Evolutionary conservation across 2,329 filamentous ascomycete species (phyloP).

Genomic region (Phialocephala sp.): DNA sequence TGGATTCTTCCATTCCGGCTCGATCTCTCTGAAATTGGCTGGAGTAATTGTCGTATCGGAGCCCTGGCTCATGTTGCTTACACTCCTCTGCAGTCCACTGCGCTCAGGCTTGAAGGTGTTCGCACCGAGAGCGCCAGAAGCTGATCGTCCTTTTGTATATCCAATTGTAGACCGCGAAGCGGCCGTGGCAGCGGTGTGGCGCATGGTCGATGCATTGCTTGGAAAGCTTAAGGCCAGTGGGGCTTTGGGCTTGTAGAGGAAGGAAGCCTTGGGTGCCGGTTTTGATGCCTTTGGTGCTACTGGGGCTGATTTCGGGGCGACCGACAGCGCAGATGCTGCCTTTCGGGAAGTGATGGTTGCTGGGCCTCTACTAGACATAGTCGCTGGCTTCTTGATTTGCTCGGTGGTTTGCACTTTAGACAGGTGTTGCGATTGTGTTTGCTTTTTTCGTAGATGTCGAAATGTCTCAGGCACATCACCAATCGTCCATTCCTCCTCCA

Average conservation of each 20-base stretch:
- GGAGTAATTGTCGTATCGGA: slow-evolving; percentile 57
- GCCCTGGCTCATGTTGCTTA: slow-evolving; percentile 45
- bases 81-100: slow-evolving; percentile 34
- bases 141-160: slow-evolving; percentile 76
- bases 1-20: slow-evolving; percentile 49
- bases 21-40: slow-evolving; percentile 46
- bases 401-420: slow-evolving; percentile 18
- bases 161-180: slow-evolving; percentile 83
- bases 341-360: slow-evolving; percentile 60
- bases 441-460: slow-evolving; percentile 40
- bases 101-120: slow-evolving; percentile 25
- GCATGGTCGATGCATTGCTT: slow-evolving; percentile 56
- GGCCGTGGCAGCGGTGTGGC: slow-evolving; percentile 65
- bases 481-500: slow-evolving; percentile 67
- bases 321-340: slow-evolving; percentile 59
- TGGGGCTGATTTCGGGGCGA: slow-evolving; percentile 42
- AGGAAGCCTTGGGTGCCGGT: slow-evolving; percentile 42
- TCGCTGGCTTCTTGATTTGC: slow-evolving; percentile 33
- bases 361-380: slow-evolving; percentile 44
- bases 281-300: slow-evolving; percentile 42
- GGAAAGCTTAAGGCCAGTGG: slow-evolving; percentile 47
- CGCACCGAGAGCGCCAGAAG: slow-evolving; percentile 47
- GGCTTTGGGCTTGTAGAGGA: slow-evolving; percentile 47
- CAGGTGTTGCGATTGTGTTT: slow-evolving; percentile 22
- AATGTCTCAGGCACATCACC: slow-evolving; percentile 58